A percentile compares a stretch with the other conserved stretches of the same genome.
Evolutionary conservation across 1,139 yeast species (phyloP).

Genomic region (Hansenula sp.): DNA sequence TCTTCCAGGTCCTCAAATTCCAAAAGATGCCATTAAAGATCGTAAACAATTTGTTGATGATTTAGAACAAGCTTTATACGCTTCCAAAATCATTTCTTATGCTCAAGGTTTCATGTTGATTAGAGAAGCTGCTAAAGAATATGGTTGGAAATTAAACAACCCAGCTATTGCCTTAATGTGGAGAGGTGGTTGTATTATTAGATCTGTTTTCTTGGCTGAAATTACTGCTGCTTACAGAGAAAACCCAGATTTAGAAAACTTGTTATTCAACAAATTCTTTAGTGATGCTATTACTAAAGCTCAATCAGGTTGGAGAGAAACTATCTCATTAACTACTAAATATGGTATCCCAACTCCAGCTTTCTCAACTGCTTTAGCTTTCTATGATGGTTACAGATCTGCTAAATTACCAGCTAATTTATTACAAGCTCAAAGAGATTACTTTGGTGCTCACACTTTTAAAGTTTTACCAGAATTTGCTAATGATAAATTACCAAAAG

Average conservation of each 20-base stretch:
- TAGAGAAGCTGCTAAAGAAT: slow-evolving; percentile 96
- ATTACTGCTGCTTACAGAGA: slow-evolving; percentile 95
- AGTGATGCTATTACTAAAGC: slow-evolving; percentile 87
- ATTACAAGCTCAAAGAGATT: slow-evolving; percentile 99
- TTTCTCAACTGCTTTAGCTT: slow-evolving; percentile 91
- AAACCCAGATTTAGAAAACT: slow-evolving; percentile 89
- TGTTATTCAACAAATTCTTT: slow-evolving; percentile 95
- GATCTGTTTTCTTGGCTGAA: slow-evolving; percentile 97
- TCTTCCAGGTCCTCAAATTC: slow-evolving; percentile 72
- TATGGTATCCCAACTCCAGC: slow-evolving; percentile 98
- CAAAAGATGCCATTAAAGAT: slow-evolving; percentile 61
- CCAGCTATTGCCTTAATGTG: slow-evolving; percentile 99
- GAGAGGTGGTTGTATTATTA: slow-evolving; percentile 99
- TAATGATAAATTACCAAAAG: slow-evolving; percentile 69
- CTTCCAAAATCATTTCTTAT: slow-evolving; percentile 96
- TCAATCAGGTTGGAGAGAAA: slow-evolving; percentile 92
- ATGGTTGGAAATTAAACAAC: slow-evolving; percentile 95
- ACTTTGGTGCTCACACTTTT: slow-evolving; percentile 99
- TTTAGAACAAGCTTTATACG: slow-evolving; percentile 97
- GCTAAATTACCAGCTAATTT: slow-evolving; percentile 94
- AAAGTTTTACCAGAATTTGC: slow-evolving; percentile 86
- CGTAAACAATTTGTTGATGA: slow-evolving; percentile 83
- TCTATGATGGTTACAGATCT: slow-evolving; percentile 99
- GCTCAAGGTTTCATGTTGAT: slow-evolving; percentile 99
- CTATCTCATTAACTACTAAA: slow-evolving; percentile 72